These are phyloP conservation scores for Stagonosporopsis chrysanthemi DNA, from an alignment of 2,329 filamentous ascomycete species.

Conservation along the genomic window DNA sequence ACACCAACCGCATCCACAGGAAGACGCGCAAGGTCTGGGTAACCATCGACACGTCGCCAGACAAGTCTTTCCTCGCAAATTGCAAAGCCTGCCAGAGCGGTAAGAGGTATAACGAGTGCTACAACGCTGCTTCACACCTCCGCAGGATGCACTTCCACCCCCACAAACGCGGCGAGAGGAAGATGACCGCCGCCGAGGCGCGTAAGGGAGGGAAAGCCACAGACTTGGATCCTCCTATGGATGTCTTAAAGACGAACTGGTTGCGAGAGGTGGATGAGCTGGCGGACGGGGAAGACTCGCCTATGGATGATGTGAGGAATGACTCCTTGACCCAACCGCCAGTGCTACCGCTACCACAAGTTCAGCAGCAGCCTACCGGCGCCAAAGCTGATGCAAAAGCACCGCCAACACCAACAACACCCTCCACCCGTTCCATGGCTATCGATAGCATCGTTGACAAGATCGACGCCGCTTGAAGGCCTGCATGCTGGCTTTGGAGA, in stretches of 20 bases:
- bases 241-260: slow-evolving; percentile 65
- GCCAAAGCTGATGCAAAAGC: slow-evolving; percentile 41
- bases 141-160: slow-evolving; percentile 87
- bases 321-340: slow-evolving; percentile 30
- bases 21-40: slow-evolving; percentile 68
- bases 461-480: slow-evolving; percentile 42
- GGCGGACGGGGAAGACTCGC: slow-evolving; percentile 37
- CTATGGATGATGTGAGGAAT: slow-evolving; percentile 32
- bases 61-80: slow-evolving; percentile 72
- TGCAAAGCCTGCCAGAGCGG: slow-evolving; percentile 81
- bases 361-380: slow-evolving; percentile 12
- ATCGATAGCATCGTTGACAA: slow-evolving; percentile 52
- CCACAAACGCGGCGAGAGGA: slow-evolving; percentile 61
- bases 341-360: slow-evolving; percentile 21
- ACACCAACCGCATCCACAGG: slow-evolving; percentile 71
- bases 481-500: background rate
- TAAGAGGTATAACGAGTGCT: slow-evolving; percentile 89
- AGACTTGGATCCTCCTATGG: slow-evolving; percentile 64
- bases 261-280: slow-evolving; percentile 63
- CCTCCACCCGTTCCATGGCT: slow-evolving; percentile 49
- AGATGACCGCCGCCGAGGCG: slow-evolving; percentile 64
- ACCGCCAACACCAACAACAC: slow-evolving; percentile 48
- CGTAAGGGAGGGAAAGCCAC: slow-evolving; percentile 67
- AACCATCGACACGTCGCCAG: slow-evolving; percentile 66
- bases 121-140: slow-evolving; percentile 91